phyloP scores from a whole-genome alignment of 148 eudicot species.

The Dianthus caryophyllus region DNA sequence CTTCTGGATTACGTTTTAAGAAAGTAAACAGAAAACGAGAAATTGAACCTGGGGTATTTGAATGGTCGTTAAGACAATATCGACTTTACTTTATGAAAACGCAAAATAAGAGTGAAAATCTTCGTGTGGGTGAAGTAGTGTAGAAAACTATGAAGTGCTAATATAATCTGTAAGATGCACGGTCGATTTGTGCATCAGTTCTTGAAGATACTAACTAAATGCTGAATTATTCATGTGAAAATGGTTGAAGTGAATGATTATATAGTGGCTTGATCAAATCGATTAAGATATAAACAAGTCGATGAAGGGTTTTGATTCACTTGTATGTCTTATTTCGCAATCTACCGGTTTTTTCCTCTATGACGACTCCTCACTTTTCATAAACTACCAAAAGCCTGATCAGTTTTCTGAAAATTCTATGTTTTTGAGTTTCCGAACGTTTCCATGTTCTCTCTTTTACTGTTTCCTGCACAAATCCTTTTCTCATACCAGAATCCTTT shows the following conservation, averaged over 20 bases:
- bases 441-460: neutral
- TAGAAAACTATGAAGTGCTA: neutral
- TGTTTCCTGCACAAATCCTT: neutral
- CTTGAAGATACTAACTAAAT: conserved; percentile 78
- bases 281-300: neutral
- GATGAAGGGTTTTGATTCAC: conserved; percentile 2
- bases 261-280: conserved; percentile 3
- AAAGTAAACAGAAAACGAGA: conserved; percentile 21
- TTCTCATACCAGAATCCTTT: neutral
- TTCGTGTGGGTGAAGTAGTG: conserved; percentile 13
- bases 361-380: neutral
- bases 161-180: neutral
- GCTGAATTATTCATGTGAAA: conserved; percentile 52
- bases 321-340: neutral
- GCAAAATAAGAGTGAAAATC: no score
- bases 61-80: no score
- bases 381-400: conserved; percentile 11
- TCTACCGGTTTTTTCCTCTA: neutral
- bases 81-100: no score
- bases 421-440: neutral
- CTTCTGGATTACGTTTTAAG: conserved; percentile 62
- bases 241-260: neutral
- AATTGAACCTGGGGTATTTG: no score
- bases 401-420: conserved; percentile 6
- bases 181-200: neutral